phyloP scores from a whole-genome alignment of 1,139 yeast genomes.

The Taiozyma sp. region DNA sequence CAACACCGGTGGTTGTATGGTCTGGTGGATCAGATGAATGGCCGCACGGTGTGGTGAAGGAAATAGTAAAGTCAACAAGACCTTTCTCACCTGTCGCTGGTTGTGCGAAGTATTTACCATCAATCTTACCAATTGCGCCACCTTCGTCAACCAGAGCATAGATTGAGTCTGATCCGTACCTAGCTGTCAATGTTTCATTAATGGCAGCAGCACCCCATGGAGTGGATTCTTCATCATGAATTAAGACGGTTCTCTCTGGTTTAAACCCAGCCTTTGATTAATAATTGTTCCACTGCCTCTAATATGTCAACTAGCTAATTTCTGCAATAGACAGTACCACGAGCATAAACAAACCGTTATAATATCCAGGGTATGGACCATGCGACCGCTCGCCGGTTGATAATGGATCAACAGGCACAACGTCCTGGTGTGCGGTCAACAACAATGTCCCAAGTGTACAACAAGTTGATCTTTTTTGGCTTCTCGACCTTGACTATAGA shows the following conservation, averaged over 20 bases:
- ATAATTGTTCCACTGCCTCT: conserved; percentile 55
- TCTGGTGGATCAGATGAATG: conserved; percentile 72
- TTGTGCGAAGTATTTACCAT: conserved; percentile 46
- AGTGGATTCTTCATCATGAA: conserved; percentile 74
- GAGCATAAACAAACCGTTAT: conserved; percentile 64
- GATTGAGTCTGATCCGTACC: conserved; percentile 55
- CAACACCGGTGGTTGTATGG: conserved; percentile 72
- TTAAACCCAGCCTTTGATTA: conserved; percentile 36
- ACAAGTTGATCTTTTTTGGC: conserved; percentile 61
- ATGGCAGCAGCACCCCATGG: conserved; percentile 48
- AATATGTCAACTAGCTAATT: conserved; percentile 48
- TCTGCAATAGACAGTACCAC: conserved; percentile 65
- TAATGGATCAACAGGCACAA: conserved; percentile 65
- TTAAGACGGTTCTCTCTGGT: conserved; percentile 52
- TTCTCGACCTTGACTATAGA: conserved; percentile 33
- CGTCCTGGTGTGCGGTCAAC: conserved; percentile 75
- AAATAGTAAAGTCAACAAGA: conserved; percentile 43
- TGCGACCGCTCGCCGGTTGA: conserved; percentile 57
- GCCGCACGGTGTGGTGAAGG: conserved; percentile 59
- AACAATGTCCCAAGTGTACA: conserved; percentile 63
- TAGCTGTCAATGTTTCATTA: conserved; percentile 37
- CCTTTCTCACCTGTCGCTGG: conserved; percentile 72
- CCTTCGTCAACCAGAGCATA: conserved; percentile 63
- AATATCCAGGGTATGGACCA: conserved; percentile 64
- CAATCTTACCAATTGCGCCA: conserved; percentile 31